These are phyloP conservation scores for Pulicaria dysenterica DNA, from an alignment of 129 eudicot species.

Conservation along the genomic window DNA sequence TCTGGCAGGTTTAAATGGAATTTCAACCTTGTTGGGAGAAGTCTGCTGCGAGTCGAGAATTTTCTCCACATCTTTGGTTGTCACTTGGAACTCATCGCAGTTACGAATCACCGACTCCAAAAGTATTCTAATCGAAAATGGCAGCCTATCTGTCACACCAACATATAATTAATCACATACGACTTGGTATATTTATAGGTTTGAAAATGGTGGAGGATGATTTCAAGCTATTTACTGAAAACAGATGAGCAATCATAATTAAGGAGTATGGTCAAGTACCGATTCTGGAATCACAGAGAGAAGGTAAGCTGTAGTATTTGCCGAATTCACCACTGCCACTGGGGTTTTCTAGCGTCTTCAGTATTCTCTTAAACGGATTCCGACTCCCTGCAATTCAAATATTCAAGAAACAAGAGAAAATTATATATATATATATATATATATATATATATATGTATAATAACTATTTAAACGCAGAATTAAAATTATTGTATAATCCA, in stretches of 20 bases:
- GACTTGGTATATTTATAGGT: not conserved
- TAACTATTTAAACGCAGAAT: too few relatives aligned
- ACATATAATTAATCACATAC: not conserved
- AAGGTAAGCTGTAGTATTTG: conserved; percentile 29
- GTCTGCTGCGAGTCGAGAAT: conserved; percentile 36
- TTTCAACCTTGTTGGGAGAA: conserved; percentile 32
- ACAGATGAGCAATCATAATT: too few relatives aligned
- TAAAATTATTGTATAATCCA: too few relatives aligned
- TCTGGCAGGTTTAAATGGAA: conserved; percentile 35
- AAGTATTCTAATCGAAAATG: conserved; percentile 32
- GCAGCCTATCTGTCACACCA: conserved; percentile 16
- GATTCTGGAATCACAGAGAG: conserved; percentile 23
- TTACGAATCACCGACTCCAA: conserved; percentile 29
- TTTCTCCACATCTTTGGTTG: conserved; percentile 35
- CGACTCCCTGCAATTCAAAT: not conserved
- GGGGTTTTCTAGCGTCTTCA: conserved; percentile 23
- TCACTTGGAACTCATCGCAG: conserved; percentile 33
- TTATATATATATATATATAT: too few relatives aligned
- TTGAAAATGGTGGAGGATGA: not conserved
- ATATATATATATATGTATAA: too few relatives aligned
- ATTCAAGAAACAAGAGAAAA: not conserved
- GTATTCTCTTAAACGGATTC: conserved; percentile 13
- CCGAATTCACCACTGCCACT: conserved; percentile 25
- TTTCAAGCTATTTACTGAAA: too few relatives aligned
- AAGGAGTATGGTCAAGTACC: not conserved